phyloP scores from a whole-genome alignment of 352 stramenopile species.

The Pythium rhizo-oryzae region DNA sequence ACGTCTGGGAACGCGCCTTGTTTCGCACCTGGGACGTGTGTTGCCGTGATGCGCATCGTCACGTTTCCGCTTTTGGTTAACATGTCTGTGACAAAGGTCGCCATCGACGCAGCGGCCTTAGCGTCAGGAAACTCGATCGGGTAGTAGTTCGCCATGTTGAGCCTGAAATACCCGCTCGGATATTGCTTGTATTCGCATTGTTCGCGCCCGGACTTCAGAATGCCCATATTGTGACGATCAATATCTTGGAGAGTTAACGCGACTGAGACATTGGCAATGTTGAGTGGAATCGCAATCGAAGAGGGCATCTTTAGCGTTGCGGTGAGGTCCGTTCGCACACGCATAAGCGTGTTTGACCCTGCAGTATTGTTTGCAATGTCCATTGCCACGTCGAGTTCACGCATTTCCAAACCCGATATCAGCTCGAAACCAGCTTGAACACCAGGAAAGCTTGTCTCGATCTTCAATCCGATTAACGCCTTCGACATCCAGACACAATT shows the following conservation, averaged over 20 bases:
- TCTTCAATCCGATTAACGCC: constrained; percentile 61
- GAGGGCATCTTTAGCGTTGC: constrained; percentile 73
- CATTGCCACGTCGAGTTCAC: constrained; percentile 67
- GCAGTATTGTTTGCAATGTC: not conserved
- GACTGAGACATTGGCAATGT: constrained; percentile 70
- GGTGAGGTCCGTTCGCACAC: constrained; percentile 64
- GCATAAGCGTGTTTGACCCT: constrained; percentile 70
- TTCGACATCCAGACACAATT: constrained; percentile 69
- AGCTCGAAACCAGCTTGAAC: constrained; percentile 60
- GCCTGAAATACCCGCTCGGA: constrained; percentile 52
- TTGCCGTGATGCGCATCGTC: constrained; percentile 56
- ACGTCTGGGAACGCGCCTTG: constrained; percentile 63
- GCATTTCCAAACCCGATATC: constrained; percentile 69
- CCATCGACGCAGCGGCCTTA: constrained; percentile 50
- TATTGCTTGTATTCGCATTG: constrained; percentile 66
- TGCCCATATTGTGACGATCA: constrained; percentile 40
- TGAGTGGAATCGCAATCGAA: constrained; percentile 67
- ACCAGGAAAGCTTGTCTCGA: constrained; percentile 64
- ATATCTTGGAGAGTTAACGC: constrained; percentile 53
- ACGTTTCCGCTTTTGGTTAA: constrained; percentile 62
- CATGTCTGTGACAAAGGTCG: constrained; percentile 55
- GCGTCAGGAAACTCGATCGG: constrained; percentile 49
- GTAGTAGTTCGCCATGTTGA: constrained; percentile 80
- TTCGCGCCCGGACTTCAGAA: constrained; percentile 56
- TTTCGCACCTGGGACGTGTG: constrained; percentile 2